Percentiles rank a stretch among this genome's conserved stretches.
Conservation (phyloP, 2,329 filamentous ascomycete genomes). For the Knoxdaviesia proteae region DNA sequence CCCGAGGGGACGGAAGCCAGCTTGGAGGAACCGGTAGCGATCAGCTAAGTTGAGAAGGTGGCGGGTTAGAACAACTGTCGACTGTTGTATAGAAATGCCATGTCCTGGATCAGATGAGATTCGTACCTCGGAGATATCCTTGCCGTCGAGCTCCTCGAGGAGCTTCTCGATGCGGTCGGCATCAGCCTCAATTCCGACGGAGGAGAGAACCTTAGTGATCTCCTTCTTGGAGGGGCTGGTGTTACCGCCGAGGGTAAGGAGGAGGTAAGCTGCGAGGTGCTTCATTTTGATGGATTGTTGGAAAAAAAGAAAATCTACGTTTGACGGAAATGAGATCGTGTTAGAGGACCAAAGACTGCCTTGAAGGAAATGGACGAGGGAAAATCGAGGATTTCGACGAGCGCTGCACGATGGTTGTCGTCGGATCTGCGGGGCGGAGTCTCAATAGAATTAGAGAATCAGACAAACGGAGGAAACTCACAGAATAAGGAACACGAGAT, state of each 20-base stretch:
- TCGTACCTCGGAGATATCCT: conserved; percentile 79
- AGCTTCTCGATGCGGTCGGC: conserved; percentile 68
- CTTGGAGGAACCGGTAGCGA: conserved; percentile 74
- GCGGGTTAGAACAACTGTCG: conserved; percentile 6
- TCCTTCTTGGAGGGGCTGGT: conserved; percentile 65
- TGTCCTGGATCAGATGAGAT: not conserved
- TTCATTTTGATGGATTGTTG: conserved; percentile 56
- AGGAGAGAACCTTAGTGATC: conserved; percentile 72
- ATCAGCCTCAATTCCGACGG: conserved; percentile 91
- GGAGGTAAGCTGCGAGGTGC: conserved; percentile 98
- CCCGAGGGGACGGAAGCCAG: conserved; percentile 94
- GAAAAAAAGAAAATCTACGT: not conserved
- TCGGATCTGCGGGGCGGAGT: not conserved
- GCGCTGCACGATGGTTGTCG: not conserved
- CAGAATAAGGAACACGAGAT: conserved; percentile 52
- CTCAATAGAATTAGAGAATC: too few relatives aligned
- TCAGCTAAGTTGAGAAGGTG: conserved; percentile 39
- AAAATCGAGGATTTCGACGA: not conserved
- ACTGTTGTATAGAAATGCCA: too few relatives aligned
- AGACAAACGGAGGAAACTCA: conserved; percentile 12
- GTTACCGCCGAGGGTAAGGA: conserved; percentile 89
- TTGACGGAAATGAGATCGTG: not conserved
- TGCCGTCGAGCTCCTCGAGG: conserved; percentile 77
- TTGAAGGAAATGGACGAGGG: not conserved
- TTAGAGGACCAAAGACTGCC: not conserved